Base-by-base conservation (phyloP, 2,329 filamentous ascomycete genomes). In the Ceratocystis albifundus region DNA sequence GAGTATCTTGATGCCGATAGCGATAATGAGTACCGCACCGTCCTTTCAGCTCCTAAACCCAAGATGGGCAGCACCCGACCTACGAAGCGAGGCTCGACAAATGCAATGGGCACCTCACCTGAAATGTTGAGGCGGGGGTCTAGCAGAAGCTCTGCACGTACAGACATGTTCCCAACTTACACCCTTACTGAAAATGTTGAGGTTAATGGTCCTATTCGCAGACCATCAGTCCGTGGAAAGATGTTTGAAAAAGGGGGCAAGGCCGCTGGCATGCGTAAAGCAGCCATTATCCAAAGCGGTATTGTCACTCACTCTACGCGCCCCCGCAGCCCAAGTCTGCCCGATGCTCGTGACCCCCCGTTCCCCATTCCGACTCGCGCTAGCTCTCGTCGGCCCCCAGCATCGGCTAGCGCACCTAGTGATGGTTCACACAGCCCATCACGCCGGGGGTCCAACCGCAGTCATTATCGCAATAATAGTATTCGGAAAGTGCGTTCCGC, bases 321-420 rank as follows among this genome's bases (percentile, higher is more conserved):
- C 45, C 80, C 86, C 8, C 78, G 83, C 68, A 90, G 85, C 72
- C 86, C 87, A 61, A 90, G 81, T 73, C 75, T 84, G 65, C 80
- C 78, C 62, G 90, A 85, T 68, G 68, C 78, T 65, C 77, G 74
- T 36, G 80, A 84, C 64, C 92, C 94, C 32, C 94, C 94, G 0
- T 96, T 96, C 78, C 92, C 94, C 0, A 96, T 99, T 5, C 94
- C 94, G 0, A 87, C 87, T 2, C 82, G 94, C 66, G 89, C 90
- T 36, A 97, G 93, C 75, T 99, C 92, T 4, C 85, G 91, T 68
- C 86, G 88, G 71, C 82, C 87, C 25, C 83, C 85, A 0, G 76
- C 85, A 68, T 87, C 82, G 70, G 78, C 82, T 63, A 91, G 88
- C 73, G 79, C 80, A 2, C 80, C 81, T 0, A 84, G 83, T 69